Evolutionary conservation across 768 basidiomycete species (phyloP), one percentile per base, ranked within the genome.

Genomic region (Lyophyllum decastes): DNA sequence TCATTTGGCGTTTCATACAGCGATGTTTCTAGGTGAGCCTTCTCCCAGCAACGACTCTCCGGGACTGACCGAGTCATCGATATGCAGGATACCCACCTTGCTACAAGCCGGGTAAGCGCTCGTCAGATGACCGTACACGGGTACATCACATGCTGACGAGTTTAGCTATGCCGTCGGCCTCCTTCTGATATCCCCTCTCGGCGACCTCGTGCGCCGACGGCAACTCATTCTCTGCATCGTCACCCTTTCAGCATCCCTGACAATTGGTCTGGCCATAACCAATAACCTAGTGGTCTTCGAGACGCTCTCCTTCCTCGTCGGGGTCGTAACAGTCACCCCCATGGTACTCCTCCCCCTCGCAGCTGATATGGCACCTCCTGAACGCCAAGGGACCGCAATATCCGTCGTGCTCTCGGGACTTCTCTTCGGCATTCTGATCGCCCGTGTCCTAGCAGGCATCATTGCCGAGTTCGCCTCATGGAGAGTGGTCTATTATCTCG

Each of bases 311-410:
- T 95, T 87, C 73, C 72, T 94, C 27, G 78, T 90, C 26, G 92
- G 93, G 2, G 72, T 83, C 11, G 73, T 81, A 24, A 86, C 85
- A n/a, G 90, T 92, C 47, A 84, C 85, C 0, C 86, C 89, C 0
- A 88, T 90, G 70, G 84, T 95, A 57, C 84, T 96, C 55, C 83
- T 93, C 65, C 81, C 82, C 2, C 78, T 89, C 41, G 90, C 91
- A 0, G 94, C 86, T 1, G 94, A 96, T 71, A 82, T 95, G 24
- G 92, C 92, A 0, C 85, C 89, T 0, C 83, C 87, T 0, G 79
- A 86, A 49, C 81, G 82, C 19, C 83, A 92, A 26, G 93, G 88
- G 0, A 78, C 86, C 4, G 88, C 92, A 0, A 78, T 96, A 43
- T 86, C 90, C 1, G 86, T 94, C 55, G 87, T 91, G 4, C 75